Percentiles rank a stretch among this genome's conserved stretches.
phyloP scores from a whole-genome alignment of 78 protist species.

The Dictyostelium brefeldianum region DNA sequence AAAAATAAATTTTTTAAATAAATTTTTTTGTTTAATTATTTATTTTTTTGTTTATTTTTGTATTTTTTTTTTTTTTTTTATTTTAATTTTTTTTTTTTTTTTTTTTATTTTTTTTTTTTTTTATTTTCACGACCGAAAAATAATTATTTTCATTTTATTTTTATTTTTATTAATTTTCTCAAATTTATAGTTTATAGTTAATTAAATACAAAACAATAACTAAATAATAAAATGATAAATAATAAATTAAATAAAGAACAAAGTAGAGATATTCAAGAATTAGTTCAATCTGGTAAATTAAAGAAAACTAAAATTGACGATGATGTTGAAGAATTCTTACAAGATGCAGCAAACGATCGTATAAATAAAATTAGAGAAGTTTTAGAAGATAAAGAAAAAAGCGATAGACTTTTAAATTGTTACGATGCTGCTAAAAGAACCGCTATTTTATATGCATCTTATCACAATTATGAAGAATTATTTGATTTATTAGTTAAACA shows the following conservation, averaged over 20 bases:
- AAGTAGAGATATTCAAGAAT: slow-evolving; percentile 26
- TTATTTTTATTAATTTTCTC: background rate
- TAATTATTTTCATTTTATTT: background rate
- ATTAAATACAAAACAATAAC: background rate
- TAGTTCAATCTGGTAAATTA: slow-evolving; percentile 44
- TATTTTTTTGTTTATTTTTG: no score
- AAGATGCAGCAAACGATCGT: slow-evolving; percentile 10
- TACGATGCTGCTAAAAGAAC: slow-evolving; percentile 43
- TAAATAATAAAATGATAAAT: slow-evolving; percentile 6
- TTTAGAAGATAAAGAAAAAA: slow-evolving; percentile 17
- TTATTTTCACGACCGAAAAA: no score
- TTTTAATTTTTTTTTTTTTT: no score
- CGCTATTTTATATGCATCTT: slow-evolving; percentile 24
- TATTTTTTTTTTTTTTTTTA: no score
- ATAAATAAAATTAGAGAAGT: background rate
- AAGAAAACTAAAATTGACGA: slow-evolving; percentile 57
- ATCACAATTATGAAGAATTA: slow-evolving; percentile 14
- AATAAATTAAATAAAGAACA: slow-evolving; percentile 27
- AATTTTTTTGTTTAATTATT: no score
- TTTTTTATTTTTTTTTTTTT: no score
- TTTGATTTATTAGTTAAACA: slow-evolving; percentile 5
- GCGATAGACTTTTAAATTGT: slow-evolving; percentile 21
- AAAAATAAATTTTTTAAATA: no score
- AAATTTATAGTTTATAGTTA: background rate
- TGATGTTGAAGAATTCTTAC: slow-evolving; percentile 51